These are phyloP conservation scores for Trichothecium roseum DNA, from an alignment of 2,329 filamentous ascomycete species.

Conservation along the genomic window DNA sequence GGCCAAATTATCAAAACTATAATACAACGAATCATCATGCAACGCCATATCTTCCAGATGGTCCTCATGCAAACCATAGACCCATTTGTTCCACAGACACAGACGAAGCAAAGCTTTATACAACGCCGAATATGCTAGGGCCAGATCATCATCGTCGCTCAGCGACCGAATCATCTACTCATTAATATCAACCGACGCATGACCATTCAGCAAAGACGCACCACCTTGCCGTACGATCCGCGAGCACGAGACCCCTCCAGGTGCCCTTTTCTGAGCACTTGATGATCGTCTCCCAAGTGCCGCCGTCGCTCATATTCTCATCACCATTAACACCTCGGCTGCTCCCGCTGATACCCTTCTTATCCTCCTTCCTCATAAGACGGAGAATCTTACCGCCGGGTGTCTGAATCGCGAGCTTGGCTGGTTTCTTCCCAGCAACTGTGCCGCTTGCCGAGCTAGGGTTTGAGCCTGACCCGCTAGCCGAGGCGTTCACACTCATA, in stretches of 20 bases:
- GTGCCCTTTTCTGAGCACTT: slow-evolving; percentile 75
- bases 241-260: slow-evolving; percentile 73
- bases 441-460: slow-evolving; percentile 43
- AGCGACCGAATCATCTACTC: neutral
- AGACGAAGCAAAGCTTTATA: too few species aligned
- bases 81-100: too few species aligned
- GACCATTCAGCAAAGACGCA: slow-evolving; percentile 89
- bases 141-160: too few species aligned
- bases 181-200: slow-evolving; percentile 27
- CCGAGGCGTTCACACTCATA: slow-evolving; percentile 51
- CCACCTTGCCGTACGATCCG: slow-evolving; percentile 76
- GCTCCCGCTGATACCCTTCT: slow-evolving; percentile 40
- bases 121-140: too few species aligned
- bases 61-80: too few species aligned
- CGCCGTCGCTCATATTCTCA: slow-evolving; percentile 57
- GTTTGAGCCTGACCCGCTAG: slow-evolving; percentile 44
- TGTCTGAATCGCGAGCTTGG: slow-evolving; percentile 90
- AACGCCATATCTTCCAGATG: neutral
- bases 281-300: slow-evolving; percentile 81
- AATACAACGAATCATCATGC: neutral
- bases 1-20: neutral
- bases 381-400: slow-evolving; percentile 91
- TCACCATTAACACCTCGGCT: slow-evolving; percentile 28
- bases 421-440: slow-evolving; percentile 65
- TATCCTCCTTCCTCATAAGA: slow-evolving; percentile 70